phyloP scores from a whole-genome alignment of 2,329 filamentous ascomycete genomes.

The Cladosporium velox region DNA sequence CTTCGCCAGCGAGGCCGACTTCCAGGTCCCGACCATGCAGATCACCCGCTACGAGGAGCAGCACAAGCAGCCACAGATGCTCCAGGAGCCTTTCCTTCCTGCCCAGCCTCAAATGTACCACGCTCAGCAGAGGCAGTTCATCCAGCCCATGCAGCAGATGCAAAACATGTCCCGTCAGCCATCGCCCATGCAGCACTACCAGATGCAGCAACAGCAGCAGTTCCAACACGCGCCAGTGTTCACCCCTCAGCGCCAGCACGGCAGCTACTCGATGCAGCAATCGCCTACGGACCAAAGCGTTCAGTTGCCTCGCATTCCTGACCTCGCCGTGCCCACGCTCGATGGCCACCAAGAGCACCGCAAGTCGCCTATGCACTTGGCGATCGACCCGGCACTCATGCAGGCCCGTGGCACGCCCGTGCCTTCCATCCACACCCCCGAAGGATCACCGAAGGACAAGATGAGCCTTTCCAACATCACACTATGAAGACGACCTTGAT shows the following conservation, averaged over 20 bases:
- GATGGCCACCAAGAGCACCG: slow-evolving; percentile 21
- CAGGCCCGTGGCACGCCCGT: slow-evolving; percentile 29
- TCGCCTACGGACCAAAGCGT: slow-evolving; percentile 27
- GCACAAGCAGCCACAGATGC: slow-evolving; percentile 35
- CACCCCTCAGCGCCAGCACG: slow-evolving; percentile 9
- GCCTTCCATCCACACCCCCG: slow-evolving; percentile 31
- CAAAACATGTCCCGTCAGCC: slow-evolving; percentile 24
- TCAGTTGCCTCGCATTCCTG: slow-evolving; percentile 34
- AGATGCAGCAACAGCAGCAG: slow-evolving; percentile 20
- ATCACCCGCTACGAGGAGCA: slow-evolving; percentile 34
- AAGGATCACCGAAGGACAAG: slow-evolving; percentile 41
- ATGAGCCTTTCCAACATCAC: slow-evolving; percentile 43
- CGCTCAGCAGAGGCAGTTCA: slow-evolving; percentile 27
- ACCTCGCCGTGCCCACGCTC: slow-evolving; percentile 25
- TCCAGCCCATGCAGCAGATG: slow-evolving; percentile 33
- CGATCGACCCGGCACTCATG: slow-evolving; percentile 33
- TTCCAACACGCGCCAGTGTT: slow-evolving; percentile 16
- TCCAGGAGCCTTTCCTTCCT: slow-evolving; percentile 40
- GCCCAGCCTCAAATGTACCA: slow-evolving; percentile 29
- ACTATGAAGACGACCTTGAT: slow-evolving; percentile 23
- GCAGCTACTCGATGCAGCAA: slow-evolving; percentile 19
- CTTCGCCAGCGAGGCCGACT: slow-evolving; percentile 37
- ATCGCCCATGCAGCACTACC: slow-evolving; percentile 20
- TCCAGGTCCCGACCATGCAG: slow-evolving; percentile 34
- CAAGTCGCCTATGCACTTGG: slow-evolving; percentile 23